Conservation (phyloP, 2,329 filamentous ascomycete species). For the Fusarium hostae region DNA sequence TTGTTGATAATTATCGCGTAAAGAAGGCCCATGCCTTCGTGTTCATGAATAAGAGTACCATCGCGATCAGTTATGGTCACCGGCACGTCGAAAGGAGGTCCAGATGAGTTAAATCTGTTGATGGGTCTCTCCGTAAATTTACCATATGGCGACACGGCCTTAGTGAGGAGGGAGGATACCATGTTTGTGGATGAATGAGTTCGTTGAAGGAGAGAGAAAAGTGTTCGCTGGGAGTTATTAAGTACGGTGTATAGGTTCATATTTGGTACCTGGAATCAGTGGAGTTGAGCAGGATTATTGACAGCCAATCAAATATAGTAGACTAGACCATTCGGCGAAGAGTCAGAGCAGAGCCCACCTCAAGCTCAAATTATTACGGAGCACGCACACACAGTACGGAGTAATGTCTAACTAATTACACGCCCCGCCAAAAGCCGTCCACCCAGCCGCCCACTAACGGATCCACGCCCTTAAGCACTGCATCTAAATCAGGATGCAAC, state of each 20-base stretch:
- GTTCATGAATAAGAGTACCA: neutral
- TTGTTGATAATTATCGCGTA: neutral
- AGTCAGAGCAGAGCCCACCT: neutral
- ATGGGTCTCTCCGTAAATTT: accelerated
- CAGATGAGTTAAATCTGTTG: neutral
- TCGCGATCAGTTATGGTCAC: neutral
- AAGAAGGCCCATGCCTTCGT: neutral
- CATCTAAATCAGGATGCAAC: neutral
- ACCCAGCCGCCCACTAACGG: neutral
- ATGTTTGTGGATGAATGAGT: neutral
- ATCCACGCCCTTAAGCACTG: too few relatives aligned
- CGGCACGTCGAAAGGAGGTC: neutral
- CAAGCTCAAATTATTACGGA: too few relatives aligned
- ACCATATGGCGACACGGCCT: neutral
- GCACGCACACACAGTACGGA: too few relatives aligned
- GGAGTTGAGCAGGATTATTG: neutral
- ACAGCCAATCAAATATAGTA: neutral
- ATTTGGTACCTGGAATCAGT: neutral
- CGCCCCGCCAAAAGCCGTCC: too few relatives aligned
- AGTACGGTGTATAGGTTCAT: neutral
- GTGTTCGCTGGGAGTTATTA: neutral
- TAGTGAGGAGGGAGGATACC: neutral
- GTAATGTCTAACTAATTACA: too few relatives aligned
- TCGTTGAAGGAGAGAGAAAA: neutral
- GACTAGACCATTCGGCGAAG: neutral